These are phyloP conservation scores for Limnomonas spitsbergensis DNA, from an alignment of 139 green algal species.

Conservation along the genomic window DNA sequence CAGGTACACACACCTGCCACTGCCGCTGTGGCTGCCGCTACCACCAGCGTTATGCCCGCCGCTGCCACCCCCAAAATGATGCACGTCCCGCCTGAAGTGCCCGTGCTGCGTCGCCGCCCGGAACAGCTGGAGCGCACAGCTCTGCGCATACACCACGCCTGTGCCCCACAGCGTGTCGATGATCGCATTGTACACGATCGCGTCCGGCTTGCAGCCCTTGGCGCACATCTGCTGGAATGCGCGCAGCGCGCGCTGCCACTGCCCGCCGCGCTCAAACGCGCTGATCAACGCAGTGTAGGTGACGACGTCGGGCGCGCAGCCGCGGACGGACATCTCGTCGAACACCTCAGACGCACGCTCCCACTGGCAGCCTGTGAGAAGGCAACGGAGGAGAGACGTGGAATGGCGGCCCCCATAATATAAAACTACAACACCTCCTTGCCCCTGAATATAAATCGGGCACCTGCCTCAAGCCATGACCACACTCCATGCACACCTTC, in stretches of 20 bases:
- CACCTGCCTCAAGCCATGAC: conserved; percentile 6
- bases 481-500: no score
- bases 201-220: conserved; percentile 63
- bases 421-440: no score
- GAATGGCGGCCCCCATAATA: no score
- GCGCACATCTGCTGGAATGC: conserved; percentile 59
- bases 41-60: neutral
- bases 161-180: conserved; percentile 18
- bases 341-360: conserved; percentile 70
- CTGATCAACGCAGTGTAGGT: conserved; percentile 84
- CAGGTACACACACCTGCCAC: no score
- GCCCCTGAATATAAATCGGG: no score
- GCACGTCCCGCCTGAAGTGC: conserved; percentile 38
- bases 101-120: conserved; percentile 46
- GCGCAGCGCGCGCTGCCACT: conserved; percentile 62
- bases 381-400: no score
- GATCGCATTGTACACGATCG: conserved; percentile 76
- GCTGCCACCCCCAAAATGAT: neutral
- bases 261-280: conserved; percentile 66
- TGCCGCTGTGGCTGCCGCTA: no score
- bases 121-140: conserved; percentile 56
- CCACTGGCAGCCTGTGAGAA: conserved; percentile 70
- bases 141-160: conserved; percentile 34
- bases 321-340: conserved; percentile 65
- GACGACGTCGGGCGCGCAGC: conserved; percentile 78